These are phyloP conservation scores for Termitomyces sp. DNA, from an alignment of 768 basidiomycete species.

Conservation along the genomic window DNA sequence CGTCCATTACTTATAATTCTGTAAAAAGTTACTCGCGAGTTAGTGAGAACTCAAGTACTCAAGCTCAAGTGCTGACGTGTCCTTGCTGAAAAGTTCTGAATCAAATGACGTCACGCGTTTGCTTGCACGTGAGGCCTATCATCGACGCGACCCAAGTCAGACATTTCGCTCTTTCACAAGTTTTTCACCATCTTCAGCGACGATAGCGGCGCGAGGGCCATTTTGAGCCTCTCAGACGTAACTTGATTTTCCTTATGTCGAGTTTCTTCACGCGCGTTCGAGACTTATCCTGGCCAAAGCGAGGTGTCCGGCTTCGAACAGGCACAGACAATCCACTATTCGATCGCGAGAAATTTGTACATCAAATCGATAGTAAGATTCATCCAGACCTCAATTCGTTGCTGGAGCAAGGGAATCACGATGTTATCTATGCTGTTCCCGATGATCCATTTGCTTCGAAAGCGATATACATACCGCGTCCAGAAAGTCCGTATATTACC, in stretches of 20 bases:
- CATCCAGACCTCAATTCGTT: constrained; percentile 34
- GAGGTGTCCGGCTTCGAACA: neutral
- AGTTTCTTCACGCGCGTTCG: constrained; percentile 8
- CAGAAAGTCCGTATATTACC: constrained; percentile 4
- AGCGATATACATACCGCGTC: neutral
- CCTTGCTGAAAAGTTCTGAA: neutral
- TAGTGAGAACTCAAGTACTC: too few species aligned
- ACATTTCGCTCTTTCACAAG: neutral
- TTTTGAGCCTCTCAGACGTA: neutral
- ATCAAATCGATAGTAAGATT: constrained; percentile 26
- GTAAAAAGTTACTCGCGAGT: too few species aligned
- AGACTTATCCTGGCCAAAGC: constrained; percentile 2
- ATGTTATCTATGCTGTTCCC: neutral
- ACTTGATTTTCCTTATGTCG: constrained; percentile 1
- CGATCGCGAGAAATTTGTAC: neutral
- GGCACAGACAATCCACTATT: neutral
- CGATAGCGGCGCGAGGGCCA: neutral
- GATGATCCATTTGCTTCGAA: neutral
- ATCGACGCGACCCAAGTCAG: neutral
- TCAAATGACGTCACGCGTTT: constrained; percentile 6
- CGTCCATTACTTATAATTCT: too few species aligned
- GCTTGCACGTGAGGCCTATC: neutral
- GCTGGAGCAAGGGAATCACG: constrained; percentile 17
- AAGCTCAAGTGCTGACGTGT: too few species aligned
- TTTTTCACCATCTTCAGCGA: neutral